phyloP scores from a whole-genome alignment of 2,329 filamentous ascomycete species.

The Neopestalotiopsis sp. region DNA sequence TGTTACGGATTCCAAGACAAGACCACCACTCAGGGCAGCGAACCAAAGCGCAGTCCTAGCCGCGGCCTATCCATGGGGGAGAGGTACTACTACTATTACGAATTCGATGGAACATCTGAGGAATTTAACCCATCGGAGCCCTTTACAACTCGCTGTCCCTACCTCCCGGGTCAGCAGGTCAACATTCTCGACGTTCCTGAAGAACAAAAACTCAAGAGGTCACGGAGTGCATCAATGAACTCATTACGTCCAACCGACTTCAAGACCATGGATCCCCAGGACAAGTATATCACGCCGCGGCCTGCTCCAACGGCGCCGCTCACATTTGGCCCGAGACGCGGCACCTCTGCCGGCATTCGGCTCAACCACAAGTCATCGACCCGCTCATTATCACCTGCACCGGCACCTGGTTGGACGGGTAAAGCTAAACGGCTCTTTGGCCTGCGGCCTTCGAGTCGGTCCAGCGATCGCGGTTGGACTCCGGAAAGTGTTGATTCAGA shows the following conservation, averaged over 20 bases:
- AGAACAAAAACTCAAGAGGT: slow-evolving; percentile 61
- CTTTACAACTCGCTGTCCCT: slow-evolving; percentile 80
- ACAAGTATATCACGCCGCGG: slow-evolving; percentile 76
- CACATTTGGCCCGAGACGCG: slow-evolving; percentile 40
- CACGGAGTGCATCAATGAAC: slow-evolving; percentile 69
- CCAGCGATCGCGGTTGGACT: slow-evolving; percentile 40
- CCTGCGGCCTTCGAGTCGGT: slow-evolving; percentile 44
- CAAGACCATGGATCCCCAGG: slow-evolving; percentile 78
- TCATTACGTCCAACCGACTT: slow-evolving; percentile 64
- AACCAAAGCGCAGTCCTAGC: slow-evolving; percentile 58
- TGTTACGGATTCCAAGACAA: slow-evolving; percentile 88
- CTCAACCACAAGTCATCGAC: slow-evolving; percentile 43
- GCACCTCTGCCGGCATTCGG: slow-evolving; percentile 38
- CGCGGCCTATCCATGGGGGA: slow-evolving; percentile 91
- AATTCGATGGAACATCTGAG: slow-evolving; percentile 79
- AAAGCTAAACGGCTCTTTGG: slow-evolving; percentile 55
- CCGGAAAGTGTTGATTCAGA: slow-evolving; percentile 34
- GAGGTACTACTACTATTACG: slow-evolving; percentile 97
- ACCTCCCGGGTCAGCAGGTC: slow-evolving; percentile 85
- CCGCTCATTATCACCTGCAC: slow-evolving; percentile 54
- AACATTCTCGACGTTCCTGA: slow-evolving; percentile 84
- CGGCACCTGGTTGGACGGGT: slow-evolving; percentile 52
- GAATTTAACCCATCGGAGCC: slow-evolving; percentile 75
- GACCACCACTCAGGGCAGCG: slow-evolving; percentile 78
- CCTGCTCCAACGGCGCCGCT: slow-evolving; percentile 58